phyloP scores from a whole-genome alignment of 1,139 yeast species.

The Oligophagozyma castellii region DNA sequence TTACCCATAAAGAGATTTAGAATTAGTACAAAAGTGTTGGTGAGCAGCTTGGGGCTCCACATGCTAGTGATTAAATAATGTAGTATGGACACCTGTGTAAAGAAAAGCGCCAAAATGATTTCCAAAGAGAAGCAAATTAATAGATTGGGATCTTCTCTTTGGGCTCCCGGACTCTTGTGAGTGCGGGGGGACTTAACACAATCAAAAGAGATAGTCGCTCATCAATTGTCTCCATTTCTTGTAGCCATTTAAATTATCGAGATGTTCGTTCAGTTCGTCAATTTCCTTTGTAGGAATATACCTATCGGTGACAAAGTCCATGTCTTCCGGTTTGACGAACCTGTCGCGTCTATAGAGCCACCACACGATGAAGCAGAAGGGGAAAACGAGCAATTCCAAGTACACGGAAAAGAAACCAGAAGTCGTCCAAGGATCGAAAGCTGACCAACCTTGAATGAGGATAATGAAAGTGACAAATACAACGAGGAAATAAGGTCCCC shows the following conservation, averaged over 20 bases:
- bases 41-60: too few relatives aligned
- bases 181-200: too few relatives aligned
- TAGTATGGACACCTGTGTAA: too few relatives aligned
- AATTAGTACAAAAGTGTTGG: too few relatives aligned
- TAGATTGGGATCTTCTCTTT: too few relatives aligned
- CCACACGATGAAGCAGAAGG: conserved; percentile 38
- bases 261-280: conserved; percentile 27
- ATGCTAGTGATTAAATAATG: too few relatives aligned
- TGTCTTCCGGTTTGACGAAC: conserved; percentile 35
- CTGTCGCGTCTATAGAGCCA: conserved; percentile 33
- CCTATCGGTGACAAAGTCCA: conserved; percentile 52
- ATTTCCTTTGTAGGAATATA: conserved; percentile 42
- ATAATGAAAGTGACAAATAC: conserved; percentile 34
- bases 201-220: conserved; percentile 22
- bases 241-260: conserved; percentile 35
- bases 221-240: conserved; percentile 28
- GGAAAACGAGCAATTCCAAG: conserved; percentile 34
- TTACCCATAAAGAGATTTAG: too few relatives aligned
- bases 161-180: too few relatives aligned
- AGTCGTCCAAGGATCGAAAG: conserved; percentile 43
- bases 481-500: conserved; percentile 46
- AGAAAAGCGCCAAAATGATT: too few relatives aligned
- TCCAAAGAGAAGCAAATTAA: too few relatives aligned
- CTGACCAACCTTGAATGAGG: conserved; percentile 50
- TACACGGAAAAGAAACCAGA: conserved; percentile 39